Evolutionary conservation across 2,329 filamentous ascomycete species (phyloP).

Genomic region (Apiospora malaysiana): DNA sequence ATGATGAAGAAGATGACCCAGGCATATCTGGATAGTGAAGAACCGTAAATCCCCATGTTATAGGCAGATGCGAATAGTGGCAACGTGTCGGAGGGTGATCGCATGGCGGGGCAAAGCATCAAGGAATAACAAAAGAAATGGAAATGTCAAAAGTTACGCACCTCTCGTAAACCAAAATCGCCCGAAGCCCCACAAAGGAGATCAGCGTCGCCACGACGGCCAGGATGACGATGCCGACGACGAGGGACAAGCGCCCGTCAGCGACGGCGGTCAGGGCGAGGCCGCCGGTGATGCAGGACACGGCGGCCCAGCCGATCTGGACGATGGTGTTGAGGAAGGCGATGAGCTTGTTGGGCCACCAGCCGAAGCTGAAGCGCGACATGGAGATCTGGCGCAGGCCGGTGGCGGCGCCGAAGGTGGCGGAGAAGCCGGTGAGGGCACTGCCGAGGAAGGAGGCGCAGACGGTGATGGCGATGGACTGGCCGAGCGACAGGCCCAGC

Average conservation of each 20-base stretch:
- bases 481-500: conserved; percentile 51
- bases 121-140: background rate
- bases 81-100: background rate
- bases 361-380: conserved; percentile 55
- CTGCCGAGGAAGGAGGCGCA: conserved; percentile 53
- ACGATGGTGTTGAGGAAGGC: conserved; percentile 56
- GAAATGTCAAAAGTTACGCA: background rate
- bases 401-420: conserved; percentile 55
- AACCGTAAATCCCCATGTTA: conserved; percentile 7
- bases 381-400: conserved; percentile 59
- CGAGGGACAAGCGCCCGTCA: conserved; percentile 49
- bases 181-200: conserved; percentile 57
- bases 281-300: conserved; percentile 58
- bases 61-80: background rate
- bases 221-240: conserved; percentile 60
- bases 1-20: conserved; percentile 55
- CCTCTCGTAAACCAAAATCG: conserved; percentile 55
- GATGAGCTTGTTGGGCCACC: conserved; percentile 56
- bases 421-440: conserved; percentile 52
- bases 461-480: conserved; percentile 51
- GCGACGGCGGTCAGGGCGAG: conserved; percentile 53
- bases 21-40: conserved; percentile 41
- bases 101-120: background rate
- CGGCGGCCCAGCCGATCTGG: conserved; percentile 56
- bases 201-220: conserved; percentile 55